These are phyloP conservation scores for Teratosphaeria viscida DNA, from an alignment of 2,329 filamentous ascomycete species.

Conservation along the genomic window DNA sequence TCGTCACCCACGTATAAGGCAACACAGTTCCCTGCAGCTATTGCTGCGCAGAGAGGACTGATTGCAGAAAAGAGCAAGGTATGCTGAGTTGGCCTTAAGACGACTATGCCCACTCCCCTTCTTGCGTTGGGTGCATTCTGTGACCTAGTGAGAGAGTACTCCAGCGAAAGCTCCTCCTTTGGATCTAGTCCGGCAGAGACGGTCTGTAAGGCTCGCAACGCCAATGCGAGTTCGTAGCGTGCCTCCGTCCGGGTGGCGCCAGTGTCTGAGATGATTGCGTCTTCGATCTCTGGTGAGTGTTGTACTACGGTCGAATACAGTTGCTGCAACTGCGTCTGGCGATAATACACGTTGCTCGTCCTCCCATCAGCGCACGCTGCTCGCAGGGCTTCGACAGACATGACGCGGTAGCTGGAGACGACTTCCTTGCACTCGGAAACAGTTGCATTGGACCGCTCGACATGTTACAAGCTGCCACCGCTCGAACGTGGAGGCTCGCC, in stretches of 20 bases:
- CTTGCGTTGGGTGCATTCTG: constrained; percentile 28
- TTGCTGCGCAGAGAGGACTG: constrained; percentile 35
- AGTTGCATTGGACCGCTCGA: neutral
- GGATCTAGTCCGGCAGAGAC: constrained; percentile 32
- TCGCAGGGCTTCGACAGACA: constrained; percentile 24
- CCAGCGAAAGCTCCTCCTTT: constrained; percentile 28
- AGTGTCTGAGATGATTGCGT: constrained; percentile 34
- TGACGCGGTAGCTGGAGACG: neutral
- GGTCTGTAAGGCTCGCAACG: constrained; percentile 30
- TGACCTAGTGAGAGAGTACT: constrained; percentile 34
- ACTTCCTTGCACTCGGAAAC: neutral
- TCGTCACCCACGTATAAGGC: constrained; percentile 34
- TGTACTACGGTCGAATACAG: constrained; percentile 32
- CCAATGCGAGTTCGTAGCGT: constrained; percentile 32
- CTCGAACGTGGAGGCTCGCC: constrained; percentile 1
- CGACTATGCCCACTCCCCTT: constrained; percentile 33
- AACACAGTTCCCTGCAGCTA: constrained; percentile 43
- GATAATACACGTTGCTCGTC: constrained; percentile 36
- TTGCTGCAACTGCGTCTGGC: constrained; percentile 36
- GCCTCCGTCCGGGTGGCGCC: constrained; percentile 28
- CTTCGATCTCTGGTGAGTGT: constrained; percentile 27
- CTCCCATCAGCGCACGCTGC: constrained; percentile 37
- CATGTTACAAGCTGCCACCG: neutral
- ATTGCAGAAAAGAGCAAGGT: constrained; percentile 40
- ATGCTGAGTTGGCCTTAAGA: constrained; percentile 39